phyloP scores from a whole-genome alignment of 306 rosid genomes.

The Fagus sylvatica region DNA sequence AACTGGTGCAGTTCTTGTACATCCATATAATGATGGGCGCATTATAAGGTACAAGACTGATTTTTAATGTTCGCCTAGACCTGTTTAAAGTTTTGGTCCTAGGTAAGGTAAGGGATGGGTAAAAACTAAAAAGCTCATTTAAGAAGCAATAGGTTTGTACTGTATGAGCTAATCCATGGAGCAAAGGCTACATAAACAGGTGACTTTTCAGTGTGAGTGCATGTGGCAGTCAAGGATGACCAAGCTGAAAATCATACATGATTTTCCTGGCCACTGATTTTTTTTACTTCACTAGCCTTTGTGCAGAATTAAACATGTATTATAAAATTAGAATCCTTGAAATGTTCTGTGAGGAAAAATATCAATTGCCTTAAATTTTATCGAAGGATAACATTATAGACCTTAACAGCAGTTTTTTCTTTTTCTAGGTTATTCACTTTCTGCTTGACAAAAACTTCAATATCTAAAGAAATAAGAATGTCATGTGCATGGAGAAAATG shows the following conservation, averaged over 20 bases:
- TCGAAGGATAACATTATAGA: background rate
- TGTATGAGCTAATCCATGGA: background rate
- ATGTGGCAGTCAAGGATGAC: background rate
- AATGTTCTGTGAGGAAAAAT: background rate
- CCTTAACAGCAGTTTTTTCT: background rate
- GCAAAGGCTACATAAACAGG: background rate
- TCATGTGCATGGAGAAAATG: conserved; percentile 13
- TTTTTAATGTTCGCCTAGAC: conserved; percentile 2
- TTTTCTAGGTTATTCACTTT: background rate
- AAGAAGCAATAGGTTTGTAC: background rate
- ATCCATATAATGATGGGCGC: conserved; percentile 80
- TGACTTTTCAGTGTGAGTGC: conserved; percentile 4
- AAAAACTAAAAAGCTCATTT: background rate
- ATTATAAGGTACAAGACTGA: conserved; percentile 57
- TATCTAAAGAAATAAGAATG: conserved; percentile 8
- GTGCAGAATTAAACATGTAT: background rate
- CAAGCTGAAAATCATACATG: conserved; percentile 1
- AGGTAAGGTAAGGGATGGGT: background rate
- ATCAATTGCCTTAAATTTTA: background rate
- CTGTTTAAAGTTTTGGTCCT: background rate
- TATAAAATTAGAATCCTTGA: background rate
- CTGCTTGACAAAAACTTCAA: background rate
- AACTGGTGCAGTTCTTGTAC: conserved; percentile 79
- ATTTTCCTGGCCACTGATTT: conserved; percentile 10
- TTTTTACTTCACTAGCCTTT: background rate